Conservation (phyloP, 2,329 filamentous ascomycete genomes). For the Pseudophaeomoniella oleicola region DNA sequence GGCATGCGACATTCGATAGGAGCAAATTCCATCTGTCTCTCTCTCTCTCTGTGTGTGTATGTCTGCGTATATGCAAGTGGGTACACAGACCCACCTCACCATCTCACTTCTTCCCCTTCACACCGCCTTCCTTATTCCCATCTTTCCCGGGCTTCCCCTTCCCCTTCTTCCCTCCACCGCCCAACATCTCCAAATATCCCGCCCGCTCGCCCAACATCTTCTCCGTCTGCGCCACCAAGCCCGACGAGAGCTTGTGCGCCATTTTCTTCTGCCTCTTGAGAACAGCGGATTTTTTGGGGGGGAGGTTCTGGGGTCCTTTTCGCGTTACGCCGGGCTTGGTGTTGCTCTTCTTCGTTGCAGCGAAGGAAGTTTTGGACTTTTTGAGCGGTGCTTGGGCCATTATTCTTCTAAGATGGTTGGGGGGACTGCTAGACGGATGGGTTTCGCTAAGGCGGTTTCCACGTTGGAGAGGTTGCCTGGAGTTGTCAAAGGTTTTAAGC, state of each 20-base stretch:
- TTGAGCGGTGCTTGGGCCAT: conserved; percentile 37
- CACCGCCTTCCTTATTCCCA: conserved; percentile 4
- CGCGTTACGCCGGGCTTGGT: conserved; percentile 30
- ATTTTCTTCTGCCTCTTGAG: conserved; percentile 44
- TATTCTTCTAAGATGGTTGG: too few relatives aligned
- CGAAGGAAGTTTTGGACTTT: conserved; percentile 23
- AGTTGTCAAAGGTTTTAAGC: too few relatives aligned
- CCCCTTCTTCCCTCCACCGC: conserved; percentile 48
- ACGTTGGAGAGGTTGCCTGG: too few relatives aligned
- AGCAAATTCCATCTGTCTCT: too few relatives aligned
- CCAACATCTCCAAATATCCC: conserved; percentile 55
- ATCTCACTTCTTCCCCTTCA: conserved; percentile 6
- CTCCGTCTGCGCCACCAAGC: conserved; percentile 52
- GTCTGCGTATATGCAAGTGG: too few relatives aligned
- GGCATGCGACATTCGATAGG: too few relatives aligned
- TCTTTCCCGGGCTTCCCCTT: conserved; percentile 16
- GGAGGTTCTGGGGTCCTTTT: conserved; percentile 47
- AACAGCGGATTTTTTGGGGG: conserved; percentile 49
- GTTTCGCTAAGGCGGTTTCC: too few relatives aligned
- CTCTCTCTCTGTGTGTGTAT: too few relatives aligned
- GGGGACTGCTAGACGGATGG: too few relatives aligned
- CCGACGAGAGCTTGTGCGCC: conserved; percentile 51
- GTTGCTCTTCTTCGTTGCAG: conserved; percentile 20
- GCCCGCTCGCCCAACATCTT: conserved; percentile 50
- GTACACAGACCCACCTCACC: too few relatives aligned